These are phyloP conservation scores for Dactylonectria macrodidyma DNA, from an alignment of 2,329 filamentous ascomycete species.

Conservation along the genomic window DNA sequence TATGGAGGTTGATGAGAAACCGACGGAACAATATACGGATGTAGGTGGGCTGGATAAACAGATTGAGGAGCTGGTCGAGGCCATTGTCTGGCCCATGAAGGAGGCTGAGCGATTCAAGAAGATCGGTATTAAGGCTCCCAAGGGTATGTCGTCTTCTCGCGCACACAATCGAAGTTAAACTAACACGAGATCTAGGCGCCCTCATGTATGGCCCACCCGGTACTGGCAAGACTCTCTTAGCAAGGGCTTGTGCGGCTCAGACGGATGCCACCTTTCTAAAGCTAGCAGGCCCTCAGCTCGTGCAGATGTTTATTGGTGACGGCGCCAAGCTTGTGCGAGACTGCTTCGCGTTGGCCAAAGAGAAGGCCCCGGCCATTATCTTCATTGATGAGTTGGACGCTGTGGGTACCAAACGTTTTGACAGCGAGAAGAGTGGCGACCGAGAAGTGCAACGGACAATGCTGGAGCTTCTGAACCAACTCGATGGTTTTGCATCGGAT, in stretches of 20 bases:
- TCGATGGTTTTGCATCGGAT: constrained; percentile 97
- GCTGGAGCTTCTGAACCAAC: constrained; percentile 98
- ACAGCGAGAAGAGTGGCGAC: constrained; percentile 98
- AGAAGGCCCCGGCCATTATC: constrained; percentile 99
- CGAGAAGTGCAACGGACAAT: constrained; percentile 98
- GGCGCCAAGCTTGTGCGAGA: constrained; percentile 98
- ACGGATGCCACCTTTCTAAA: constrained; percentile 99
- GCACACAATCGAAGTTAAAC: constrained; percentile 81
- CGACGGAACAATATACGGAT: constrained; percentile 98
- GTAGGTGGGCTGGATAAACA: constrained; percentile 98
- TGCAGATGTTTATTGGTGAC: constrained; percentile 99
- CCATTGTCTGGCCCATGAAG: constrained; percentile 99
- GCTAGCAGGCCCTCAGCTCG: constrained; percentile 95
- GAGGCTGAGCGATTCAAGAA: constrained; percentile 99
- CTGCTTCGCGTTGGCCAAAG: constrained; percentile 97
- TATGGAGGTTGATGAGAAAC: constrained; percentile 99
- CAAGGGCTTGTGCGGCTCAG: constrained; percentile 95
- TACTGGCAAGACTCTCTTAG: constrained; percentile 92
- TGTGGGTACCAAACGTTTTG: constrained; percentile 98
- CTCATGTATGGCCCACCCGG: constrained; percentile 97
- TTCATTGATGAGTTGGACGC: constrained; percentile 99
- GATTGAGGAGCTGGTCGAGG: constrained; percentile 98
- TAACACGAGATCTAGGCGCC: constrained; percentile 93
- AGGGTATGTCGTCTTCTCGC: constrained; percentile 74
- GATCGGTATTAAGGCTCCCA: constrained; percentile 99